These are phyloP conservation scores for Polyplosphaeria fusca DNA, from an alignment of 495 filamentous ascomycete species.

Conservation along the genomic window DNA sequence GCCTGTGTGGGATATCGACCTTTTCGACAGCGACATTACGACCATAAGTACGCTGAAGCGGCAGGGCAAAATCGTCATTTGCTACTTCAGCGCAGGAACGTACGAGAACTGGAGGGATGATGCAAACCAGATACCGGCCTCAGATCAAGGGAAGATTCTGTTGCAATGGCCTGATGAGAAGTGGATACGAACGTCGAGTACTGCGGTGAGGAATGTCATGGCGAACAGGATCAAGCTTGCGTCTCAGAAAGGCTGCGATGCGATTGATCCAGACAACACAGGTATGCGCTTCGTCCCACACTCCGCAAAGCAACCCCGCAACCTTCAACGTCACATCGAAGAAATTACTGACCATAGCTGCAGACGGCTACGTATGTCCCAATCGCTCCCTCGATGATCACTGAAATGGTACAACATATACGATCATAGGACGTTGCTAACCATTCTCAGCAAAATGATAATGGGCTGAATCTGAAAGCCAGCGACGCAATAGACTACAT, in stretches of 20 bases:
- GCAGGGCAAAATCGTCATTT: slow-evolving; percentile 58
- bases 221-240: slow-evolving; percentile 54
- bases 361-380: slow-evolving; percentile 56
- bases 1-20: slow-evolving; percentile 59
- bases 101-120: slow-evolving; percentile 61
- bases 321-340: too few species aligned
- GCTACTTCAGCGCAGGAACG: slow-evolving; percentile 71
- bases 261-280: slow-evolving; percentile 68
- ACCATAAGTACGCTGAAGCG: slow-evolving; percentile 50
- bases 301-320: background rate
- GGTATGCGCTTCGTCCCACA: slow-evolving; percentile 8
- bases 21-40: slow-evolving; percentile 52
- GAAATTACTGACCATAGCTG: slow-evolving; percentile 7
- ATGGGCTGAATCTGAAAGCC: slow-evolving; percentile 54
- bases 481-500: slow-evolving; percentile 56
- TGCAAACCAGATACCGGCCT: slow-evolving; percentile 46
- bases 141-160: slow-evolving; percentile 54
- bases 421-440: slow-evolving; percentile 8
- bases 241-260: slow-evolving; percentile 61
- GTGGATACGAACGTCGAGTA: slow-evolving; percentile 55
- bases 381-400: background rate
- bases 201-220: slow-evolving; percentile 62
- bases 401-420: too few species aligned
- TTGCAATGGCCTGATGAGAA: slow-evolving; percentile 64
- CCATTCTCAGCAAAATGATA: slow-evolving; percentile 39